Percentiles rank a stretch among this genome's conserved stretches.
These are phyloP conservation scores for Mycosphaerella sp. DNA, from an alignment of 2,329 filamentous ascomycete genomes.

Conservation along the genomic window DNA sequence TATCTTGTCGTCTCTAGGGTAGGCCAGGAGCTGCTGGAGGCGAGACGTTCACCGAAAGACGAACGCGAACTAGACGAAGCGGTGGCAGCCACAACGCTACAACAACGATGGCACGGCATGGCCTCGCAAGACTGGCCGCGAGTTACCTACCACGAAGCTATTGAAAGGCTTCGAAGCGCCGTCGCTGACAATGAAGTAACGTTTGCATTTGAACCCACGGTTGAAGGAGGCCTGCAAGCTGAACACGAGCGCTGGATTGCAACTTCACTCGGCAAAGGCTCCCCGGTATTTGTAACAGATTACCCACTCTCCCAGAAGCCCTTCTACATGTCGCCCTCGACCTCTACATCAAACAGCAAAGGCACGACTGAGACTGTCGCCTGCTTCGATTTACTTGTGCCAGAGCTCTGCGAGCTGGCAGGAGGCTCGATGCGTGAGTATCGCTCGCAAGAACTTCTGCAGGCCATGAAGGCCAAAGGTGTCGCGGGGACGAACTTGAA, in stretches of 20 bases:
- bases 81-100: constrained; percentile 49
- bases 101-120: constrained; percentile 67
- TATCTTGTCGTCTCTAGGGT: constrained; percentile 47
- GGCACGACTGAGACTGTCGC: constrained; percentile 57
- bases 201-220: constrained; percentile 65
- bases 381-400: constrained; percentile 85
- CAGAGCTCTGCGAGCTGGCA: constrained; percentile 77
- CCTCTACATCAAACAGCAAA: constrained; percentile 13
- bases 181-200: constrained; percentile 36
- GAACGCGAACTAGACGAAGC: constrained; percentile 28
- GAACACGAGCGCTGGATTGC: constrained; percentile 92
- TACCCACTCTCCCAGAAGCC: constrained; percentile 87
- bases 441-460: constrained; percentile 58
- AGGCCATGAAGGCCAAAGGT: constrained; percentile 65
- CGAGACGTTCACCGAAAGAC: constrained; percentile 34
- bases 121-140: constrained; percentile 70
- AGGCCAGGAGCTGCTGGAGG: constrained; percentile 47
- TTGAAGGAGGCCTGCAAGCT: constrained; percentile 71
- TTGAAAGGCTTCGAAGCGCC: constrained; percentile 57
- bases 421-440: constrained; percentile 89
- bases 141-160: constrained; percentile 75
- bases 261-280: constrained; percentile 47
- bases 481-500: constrained; percentile 50
- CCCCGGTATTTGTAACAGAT: constrained; percentile 83
- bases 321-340: constrained; percentile 73